Evolutionary conservation across 163 green algal species (phyloP).

Genomic region (Coccomyxa subellipsoidea): DNA sequence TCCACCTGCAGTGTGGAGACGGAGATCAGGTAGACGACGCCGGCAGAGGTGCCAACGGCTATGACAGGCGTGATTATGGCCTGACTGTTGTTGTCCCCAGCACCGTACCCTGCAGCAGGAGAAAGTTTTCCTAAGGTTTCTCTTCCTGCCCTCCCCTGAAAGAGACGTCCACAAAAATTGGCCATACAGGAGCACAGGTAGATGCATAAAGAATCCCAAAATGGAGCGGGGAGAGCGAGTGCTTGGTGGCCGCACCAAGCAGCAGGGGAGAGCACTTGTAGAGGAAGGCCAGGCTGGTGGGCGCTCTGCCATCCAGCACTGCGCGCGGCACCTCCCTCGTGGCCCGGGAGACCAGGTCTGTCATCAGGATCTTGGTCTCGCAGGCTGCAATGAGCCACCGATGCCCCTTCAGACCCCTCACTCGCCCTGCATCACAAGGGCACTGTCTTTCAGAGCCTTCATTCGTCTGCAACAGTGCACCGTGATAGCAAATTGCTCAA

Average conservation of each 20-base stretch:
- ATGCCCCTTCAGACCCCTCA: slow-evolving; percentile 37
- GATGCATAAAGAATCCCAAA: too few relatives aligned
- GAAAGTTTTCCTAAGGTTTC: too few relatives aligned
- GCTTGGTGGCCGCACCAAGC: slow-evolving; percentile 4
- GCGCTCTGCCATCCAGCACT: slow-evolving; percentile 56
- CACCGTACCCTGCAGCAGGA: neutral
- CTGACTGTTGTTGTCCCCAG: slow-evolving; percentile 10
- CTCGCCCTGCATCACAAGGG: slow-evolving; percentile 16
- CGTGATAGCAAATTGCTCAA: too few relatives aligned
- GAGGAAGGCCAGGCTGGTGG: slow-evolving; percentile 62
- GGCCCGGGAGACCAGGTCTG: slow-evolving; percentile 54
- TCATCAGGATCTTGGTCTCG: slow-evolving; percentile 73
- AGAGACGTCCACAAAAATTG: too few relatives aligned
- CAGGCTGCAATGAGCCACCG: slow-evolving; percentile 67
- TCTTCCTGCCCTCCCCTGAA: too few relatives aligned
- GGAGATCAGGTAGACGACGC: slow-evolving; percentile 57
- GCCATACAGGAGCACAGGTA: too few relatives aligned
- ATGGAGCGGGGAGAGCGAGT: neutral
- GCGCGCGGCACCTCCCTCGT: slow-evolving; percentile 50
- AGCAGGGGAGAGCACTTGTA: slow-evolving; percentile 25
- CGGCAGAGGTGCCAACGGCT: slow-evolving; percentile 64
- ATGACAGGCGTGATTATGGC: slow-evolving; percentile 52
- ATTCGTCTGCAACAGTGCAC: neutral
- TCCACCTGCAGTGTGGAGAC: slow-evolving; percentile 45
- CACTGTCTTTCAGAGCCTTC: neutral